Evolutionary conservation across 2,329 filamentous ascomycete species (phyloP).

Genomic region (Zymoseptoria brevis): DNA sequence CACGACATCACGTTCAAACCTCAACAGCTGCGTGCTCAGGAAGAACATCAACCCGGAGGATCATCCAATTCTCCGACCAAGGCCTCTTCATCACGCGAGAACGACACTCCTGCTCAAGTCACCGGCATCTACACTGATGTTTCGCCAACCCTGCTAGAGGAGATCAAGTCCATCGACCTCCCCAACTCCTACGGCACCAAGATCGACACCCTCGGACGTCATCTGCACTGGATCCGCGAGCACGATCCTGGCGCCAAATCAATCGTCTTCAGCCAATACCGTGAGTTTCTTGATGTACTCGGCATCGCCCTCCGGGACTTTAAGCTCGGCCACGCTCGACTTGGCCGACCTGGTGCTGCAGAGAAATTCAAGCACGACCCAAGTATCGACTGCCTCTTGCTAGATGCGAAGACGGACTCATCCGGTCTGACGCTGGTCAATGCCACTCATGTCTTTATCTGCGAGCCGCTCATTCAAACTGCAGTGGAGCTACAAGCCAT

Average conservation of each 20-base stretch:
- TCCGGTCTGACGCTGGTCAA: constrained; percentile 87
- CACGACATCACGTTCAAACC: constrained; percentile 81
- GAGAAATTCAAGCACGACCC: constrained; percentile 69
- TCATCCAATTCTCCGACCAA: constrained; percentile 12
- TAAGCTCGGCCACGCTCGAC: constrained; percentile 64
- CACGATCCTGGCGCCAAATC: constrained; percentile 82
- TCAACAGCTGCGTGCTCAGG: constrained; percentile 60
- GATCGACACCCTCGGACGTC: constrained; percentile 65
- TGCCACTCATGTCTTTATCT: constrained; percentile 88
- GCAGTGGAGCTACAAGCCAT: constrained; percentile 92
- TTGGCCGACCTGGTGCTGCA: constrained; percentile 62
- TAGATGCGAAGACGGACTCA: constrained; percentile 82
- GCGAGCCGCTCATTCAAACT: constrained; percentile 87
- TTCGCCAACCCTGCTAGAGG: constrained; percentile 58
- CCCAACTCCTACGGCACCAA: constrained; percentile 71
- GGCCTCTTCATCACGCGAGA: constrained; percentile 7
- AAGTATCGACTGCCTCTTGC: constrained; percentile 68
- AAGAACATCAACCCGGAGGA: constrained; percentile 36
- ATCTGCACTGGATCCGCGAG: constrained; percentile 76
- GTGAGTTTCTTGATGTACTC: constrained; percentile 70
- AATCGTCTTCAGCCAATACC: constrained; percentile 89
- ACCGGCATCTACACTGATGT: constrained; percentile 68
- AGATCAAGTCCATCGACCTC: constrained; percentile 77
- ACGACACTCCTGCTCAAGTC: background rate
- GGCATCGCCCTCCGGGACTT: constrained; percentile 61